phyloP scores from a whole-genome alignment of 192 early-diverging fungal genomes.

The Lobosporangium transversale region DNA sequence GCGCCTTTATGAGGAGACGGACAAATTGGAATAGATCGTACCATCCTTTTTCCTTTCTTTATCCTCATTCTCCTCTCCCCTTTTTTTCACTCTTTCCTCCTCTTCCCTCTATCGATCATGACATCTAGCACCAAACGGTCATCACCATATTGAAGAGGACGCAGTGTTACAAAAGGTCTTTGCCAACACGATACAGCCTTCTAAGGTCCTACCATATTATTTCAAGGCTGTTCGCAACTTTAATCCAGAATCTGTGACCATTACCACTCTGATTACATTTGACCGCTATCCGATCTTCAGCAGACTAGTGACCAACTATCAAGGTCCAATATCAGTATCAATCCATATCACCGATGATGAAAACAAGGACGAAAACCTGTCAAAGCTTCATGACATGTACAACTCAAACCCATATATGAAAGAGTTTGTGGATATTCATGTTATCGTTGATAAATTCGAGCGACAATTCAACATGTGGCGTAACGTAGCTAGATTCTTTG shows the following conservation, averaged over 20 bases:
- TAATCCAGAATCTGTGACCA: slow-evolving; percentile 63
- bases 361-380: slow-evolving; percentile 51
- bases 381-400: slow-evolving; percentile 59
- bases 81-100: background rate
- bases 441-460: slow-evolving; percentile 67
- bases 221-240: slow-evolving; percentile 59
- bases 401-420: slow-evolving; percentile 59
- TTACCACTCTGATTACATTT: slow-evolving; percentile 63
- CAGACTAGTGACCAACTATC: slow-evolving; percentile 62
- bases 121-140: background rate
- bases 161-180: slow-evolving; percentile 65
- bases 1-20: too few species aligned
- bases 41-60: too few species aligned
- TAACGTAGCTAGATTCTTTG: slow-evolving; percentile 71
- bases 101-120: background rate
- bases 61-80: too few species aligned
- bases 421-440: slow-evolving; percentile 64
- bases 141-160: slow-evolving; percentile 53
- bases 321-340: slow-evolving; percentile 66
- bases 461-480: slow-evolving; percentile 74
- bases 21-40: too few species aligned
- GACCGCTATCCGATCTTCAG: slow-evolving; percentile 64
- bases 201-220: slow-evolving; percentile 68
- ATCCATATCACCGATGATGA: slow-evolving; percentile 67
- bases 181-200: slow-evolving; percentile 64